Percentiles rank a stretch among this genome's conserved stretches.
Evolutionary conservation across 2,329 filamentous ascomycete species (phyloP).

Genomic region (Hymenoscyphus repandus): DNA sequence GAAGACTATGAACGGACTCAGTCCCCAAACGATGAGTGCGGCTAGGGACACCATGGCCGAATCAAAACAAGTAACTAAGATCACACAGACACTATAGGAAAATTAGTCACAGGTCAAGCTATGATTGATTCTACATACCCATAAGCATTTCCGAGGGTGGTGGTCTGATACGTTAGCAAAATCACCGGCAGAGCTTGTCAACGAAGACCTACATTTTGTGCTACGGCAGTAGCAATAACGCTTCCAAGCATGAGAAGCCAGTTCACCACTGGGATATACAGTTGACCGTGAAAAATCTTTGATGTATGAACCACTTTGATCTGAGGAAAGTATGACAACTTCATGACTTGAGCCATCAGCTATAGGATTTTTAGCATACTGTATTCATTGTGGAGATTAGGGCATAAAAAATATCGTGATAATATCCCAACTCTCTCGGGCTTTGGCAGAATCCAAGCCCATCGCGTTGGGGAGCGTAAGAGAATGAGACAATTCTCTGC

Average conservation of each 20-base stretch:
- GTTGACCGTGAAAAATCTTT: slow-evolving; percentile 63
- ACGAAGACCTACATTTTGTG: too few relatives aligned
- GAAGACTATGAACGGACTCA: slow-evolving; percentile 53
- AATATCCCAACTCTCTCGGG: too few relatives aligned
- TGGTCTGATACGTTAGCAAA: too few relatives aligned
- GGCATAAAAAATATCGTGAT: too few relatives aligned
- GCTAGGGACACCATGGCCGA: slow-evolving; percentile 69
- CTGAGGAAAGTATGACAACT: slow-evolving; percentile 67
- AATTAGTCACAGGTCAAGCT: too few relatives aligned
- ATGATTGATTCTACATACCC: too few relatives aligned
- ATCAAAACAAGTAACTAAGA: slow-evolving; percentile 72
- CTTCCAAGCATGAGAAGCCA: slow-evolving; percentile 72
- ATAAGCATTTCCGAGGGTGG: slow-evolving; percentile 59
- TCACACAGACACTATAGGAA: slow-evolving; percentile 76
- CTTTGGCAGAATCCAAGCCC: too few relatives aligned
- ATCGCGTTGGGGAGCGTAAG: neutral
- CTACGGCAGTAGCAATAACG: slow-evolving; percentile 65
- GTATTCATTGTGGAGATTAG: too few relatives aligned
- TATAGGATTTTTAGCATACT: too few relatives aligned
- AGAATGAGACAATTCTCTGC: neutral
- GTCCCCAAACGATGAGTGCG: slow-evolving; percentile 66
- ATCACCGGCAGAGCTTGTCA: too few relatives aligned
- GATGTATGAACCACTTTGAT: slow-evolving; percentile 70
- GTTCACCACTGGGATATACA: slow-evolving; percentile 70
- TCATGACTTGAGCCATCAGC: slow-evolving; percentile 66